Base-by-base conservation (phyloP, 345 rosid species). In the Citrus unshiu region DNA sequence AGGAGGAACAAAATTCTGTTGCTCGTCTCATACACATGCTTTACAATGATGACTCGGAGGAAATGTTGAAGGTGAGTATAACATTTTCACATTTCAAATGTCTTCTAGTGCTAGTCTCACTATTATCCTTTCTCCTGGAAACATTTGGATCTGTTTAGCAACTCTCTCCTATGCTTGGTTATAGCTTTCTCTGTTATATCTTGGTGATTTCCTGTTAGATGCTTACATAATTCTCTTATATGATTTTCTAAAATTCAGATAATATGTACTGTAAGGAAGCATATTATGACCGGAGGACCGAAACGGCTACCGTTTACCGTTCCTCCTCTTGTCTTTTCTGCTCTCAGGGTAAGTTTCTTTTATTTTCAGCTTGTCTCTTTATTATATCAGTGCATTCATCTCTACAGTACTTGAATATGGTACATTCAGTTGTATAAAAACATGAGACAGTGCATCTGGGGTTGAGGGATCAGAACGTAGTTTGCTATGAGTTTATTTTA, bases 21-120 rank as follows among this genome's bases (percentile, higher is more conserved):
- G 95, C 97, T 79, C 87, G 93, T 69, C 93, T 95, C 64, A 91
- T 92, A 78, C 95, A 95, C 84, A 91, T 92, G 97, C 90, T 93
- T 68, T 82, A 89, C 80, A 89, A 87, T 73, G 91, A 89, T 75
- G 97, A 91, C 76, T 87, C 90, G 49, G 97, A 90, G 81, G 97
- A 95, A 88, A 91, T 95, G 98, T 86, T 85, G 21, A 92, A 92
- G 95, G 98, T 94, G 63, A 70, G 77, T 69, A 35, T 12, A 29
- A 10, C 66, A 34, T 39, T 39, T 58, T 32, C 59, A 32, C 73
- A 69, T 19, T 10, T 68, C 12, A 30, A 57, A 25, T 34, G n/a
- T 39, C 49, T 46, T 64, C 9, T 46, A 18, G 27, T 58, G 29
- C 25, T 58, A 27, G 9, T 25, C 35, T 39, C 13, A 8, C 8